Evolutionary conservation across 2,329 filamentous ascomycete species (phyloP), one percentile per base, ranked within the genome.

Genomic region (Cercospora sojina): DNA sequence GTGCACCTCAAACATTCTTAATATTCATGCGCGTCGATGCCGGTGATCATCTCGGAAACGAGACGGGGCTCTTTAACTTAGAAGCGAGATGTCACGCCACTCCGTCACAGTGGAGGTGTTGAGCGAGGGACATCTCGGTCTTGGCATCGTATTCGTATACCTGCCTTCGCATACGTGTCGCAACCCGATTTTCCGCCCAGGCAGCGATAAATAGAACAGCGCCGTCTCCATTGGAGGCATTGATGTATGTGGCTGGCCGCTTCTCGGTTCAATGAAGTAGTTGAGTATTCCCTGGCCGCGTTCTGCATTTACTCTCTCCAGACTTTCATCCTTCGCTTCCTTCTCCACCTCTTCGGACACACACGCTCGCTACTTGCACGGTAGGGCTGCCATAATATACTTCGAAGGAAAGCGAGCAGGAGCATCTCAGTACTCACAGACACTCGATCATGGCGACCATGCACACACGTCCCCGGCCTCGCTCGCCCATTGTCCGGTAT

Each of bases 401-500:
- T 12, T 49, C 18, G 43, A 49, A 49, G 43, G 18, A 49, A 25
- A 20, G 9, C 10, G 43, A 12, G 9, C 18, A 49, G 20, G n/a
- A 25, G 18, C 3, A 16, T 25, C 18, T 25, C 10, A 23, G 12
- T 49, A 7, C 18, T 13, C 9, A 23, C 43, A 13, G 43, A 49
- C 43, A 23, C 1, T 49, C 43, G 18, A 49, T 23, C 43, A 49
- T 49, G 43, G 18, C 43, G 10, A 49, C 20, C 18, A 23, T 49
- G 43, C 18, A 49, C 43, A 59, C 57, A 12, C 35, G 47, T n/a
- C 20, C 57, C 35, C 25, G 41, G 25, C 51, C 49, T 16, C 20
- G 35, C 32, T 59, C 63, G 12, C 63, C 63, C 56, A 59, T 64
- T 23, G 31, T 41, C 32, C 55, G 56, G 56, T 64, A 64, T 58